Evolutionary conservation across 371 early-diverging fungal genomes (phyloP).

Genomic region (Circinella minor): DNA sequence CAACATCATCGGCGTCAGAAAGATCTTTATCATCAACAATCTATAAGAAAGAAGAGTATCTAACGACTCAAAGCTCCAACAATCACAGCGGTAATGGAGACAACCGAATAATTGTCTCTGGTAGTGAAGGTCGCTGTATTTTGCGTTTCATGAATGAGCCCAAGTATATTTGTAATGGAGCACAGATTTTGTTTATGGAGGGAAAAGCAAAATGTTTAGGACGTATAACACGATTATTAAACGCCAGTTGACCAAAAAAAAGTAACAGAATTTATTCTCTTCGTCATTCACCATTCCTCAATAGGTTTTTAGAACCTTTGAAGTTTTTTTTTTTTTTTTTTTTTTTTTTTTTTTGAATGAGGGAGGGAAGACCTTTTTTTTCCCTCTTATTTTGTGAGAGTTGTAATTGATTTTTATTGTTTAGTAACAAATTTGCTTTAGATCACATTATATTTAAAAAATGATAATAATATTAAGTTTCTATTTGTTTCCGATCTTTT

Average conservation of each 20-base stretch:
- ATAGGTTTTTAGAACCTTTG: too few relatives aligned
- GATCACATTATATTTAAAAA: too few relatives aligned
- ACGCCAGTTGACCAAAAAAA: neutral
- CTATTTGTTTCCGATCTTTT: too few relatives aligned
- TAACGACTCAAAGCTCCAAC: constrained; percentile 7
- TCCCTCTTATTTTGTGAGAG: too few relatives aligned
- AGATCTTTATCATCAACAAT: neutral
- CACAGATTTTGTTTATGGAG: constrained; percentile 78
- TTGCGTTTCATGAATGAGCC: constrained; percentile 82
- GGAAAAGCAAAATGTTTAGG: constrained; percentile 91
- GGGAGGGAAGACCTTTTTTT: too few relatives aligned
- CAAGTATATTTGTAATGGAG: constrained; percentile 76
- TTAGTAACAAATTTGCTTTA: too few relatives aligned
- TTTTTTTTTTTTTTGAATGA: too few relatives aligned
- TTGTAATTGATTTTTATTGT: too few relatives aligned
- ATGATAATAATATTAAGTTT: too few relatives aligned
- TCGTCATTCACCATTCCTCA: too few relatives aligned
- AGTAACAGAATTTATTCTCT: too few relatives aligned
- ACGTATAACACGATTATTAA: constrained; percentile 60
- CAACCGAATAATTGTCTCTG: constrained; percentile 3
- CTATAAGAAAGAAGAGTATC: constrained; percentile 27
- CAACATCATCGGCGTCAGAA: neutral
- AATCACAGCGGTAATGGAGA: neutral
- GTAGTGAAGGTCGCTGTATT: constrained; percentile 59
- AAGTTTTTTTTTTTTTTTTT: too few relatives aligned